Percentiles rank a stretch among this genome's conserved stretches.
Evolutionary conservation across 2,329 filamentous ascomycete species (phyloP).

Genomic region (Colletotrichum aenigma): DNA sequence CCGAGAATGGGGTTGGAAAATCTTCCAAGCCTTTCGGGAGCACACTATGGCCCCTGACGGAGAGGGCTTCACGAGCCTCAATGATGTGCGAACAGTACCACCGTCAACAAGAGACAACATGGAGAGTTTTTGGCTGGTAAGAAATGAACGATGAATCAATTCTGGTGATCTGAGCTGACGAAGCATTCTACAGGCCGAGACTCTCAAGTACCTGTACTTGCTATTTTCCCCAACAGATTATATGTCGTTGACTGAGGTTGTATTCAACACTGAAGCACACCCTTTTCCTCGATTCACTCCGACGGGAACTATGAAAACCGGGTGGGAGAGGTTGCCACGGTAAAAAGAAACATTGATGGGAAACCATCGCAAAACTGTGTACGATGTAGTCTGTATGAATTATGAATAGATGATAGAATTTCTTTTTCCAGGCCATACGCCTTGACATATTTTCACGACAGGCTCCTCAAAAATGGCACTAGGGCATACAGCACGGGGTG

Average conservation of each 20-base stretch:
- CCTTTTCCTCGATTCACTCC: slow-evolving; percentile 86
- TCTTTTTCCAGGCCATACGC: background rate
- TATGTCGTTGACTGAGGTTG: slow-evolving; percentile 81
- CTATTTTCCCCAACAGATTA: slow-evolving; percentile 78
- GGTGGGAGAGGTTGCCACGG: slow-evolving; percentile 75
- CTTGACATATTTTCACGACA: background rate
- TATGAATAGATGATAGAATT: background rate
- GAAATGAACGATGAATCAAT: background rate
- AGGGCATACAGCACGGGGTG: too few relatives aligned
- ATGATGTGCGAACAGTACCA: slow-evolving; percentile 58
- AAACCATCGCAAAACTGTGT: background rate
- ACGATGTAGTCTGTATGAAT: background rate
- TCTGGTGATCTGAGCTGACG: background rate
- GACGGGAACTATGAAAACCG: slow-evolving; percentile 76
- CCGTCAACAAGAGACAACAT: slow-evolving; percentile 68
- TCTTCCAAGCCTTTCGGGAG: slow-evolving; percentile 73
- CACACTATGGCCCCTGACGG: slow-evolving; percentile 67
- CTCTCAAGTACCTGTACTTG: slow-evolving; percentile 95
- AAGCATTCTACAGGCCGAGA: slow-evolving; percentile 68
- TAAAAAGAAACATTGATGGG: slow-evolving; percentile 25
- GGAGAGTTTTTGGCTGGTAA: slow-evolving; percentile 75
- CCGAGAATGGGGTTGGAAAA: slow-evolving; percentile 78
- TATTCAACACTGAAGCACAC: slow-evolving; percentile 96
- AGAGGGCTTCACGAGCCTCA: slow-evolving; percentile 61
- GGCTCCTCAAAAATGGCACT: background rate